Base-by-base conservation (phyloP, 1,139 yeast genomes). In the Geotrichum bryndzae region DNA sequence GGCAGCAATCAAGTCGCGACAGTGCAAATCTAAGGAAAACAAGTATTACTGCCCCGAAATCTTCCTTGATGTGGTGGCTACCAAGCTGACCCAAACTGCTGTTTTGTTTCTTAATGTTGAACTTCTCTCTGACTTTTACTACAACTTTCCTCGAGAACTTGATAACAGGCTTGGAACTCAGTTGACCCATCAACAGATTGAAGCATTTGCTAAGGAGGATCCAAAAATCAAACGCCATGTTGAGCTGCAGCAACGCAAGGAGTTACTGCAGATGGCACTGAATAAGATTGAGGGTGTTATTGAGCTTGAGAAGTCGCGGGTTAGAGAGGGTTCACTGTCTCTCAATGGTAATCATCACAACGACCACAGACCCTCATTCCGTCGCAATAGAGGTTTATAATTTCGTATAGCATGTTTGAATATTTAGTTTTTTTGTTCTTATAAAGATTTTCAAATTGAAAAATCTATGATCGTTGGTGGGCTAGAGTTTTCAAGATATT, bases 1-100 rank as follows among this genome's bases (percentile, higher is more conserved):
- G 71, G 87, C 82, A 65, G 87, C 91, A 59, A 77, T 94, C 61
- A 89, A 88, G 71, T 84, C 88, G 35, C 84, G 87, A 29, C 84
- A 84, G 67, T 94, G 99, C 77, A 85, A 84, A 68, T 79, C 81
- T 65, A 88, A 88, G 69, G 90, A 85, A 57, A 90, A 87, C 74
- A 92, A 90, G 74, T 90, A 87, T 72, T 87, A 87, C 69, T 95
- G 99, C 72, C 99, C 99, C 0, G 99, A 95, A 73, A 83, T 92
- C 4, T 95, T 92, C 69, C 79, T 94, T 72, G 96, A 91, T 72
- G 96, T 92, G 2, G 97, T 94, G 4, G 88, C 95, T 54, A 92
- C 91, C 63, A 95, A 95, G 74, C 78, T 95, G 51, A 89, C 97
- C 0, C 87, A 92, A 13, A 95, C 99, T 0, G 96, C 99, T 0